A percentile compares a stretch with the other conserved stretches of the same genome.
phyloP scores from a whole-genome alignment of 169 alveolate species.

The Cryptosporidium andersoni region DNA sequence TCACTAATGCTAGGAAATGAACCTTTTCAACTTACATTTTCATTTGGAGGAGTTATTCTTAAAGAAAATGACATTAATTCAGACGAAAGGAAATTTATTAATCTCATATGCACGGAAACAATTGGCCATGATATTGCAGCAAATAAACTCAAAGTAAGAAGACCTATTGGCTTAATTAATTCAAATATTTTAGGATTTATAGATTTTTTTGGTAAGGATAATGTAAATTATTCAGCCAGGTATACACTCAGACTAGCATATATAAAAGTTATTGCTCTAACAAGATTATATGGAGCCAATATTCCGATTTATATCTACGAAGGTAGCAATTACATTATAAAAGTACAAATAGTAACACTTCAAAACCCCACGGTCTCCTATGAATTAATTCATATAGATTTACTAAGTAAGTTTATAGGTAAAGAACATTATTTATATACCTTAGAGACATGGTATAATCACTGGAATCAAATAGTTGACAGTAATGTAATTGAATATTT shows the following conservation, averaged over 20 bases:
- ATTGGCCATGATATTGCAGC: neutral
- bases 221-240: too few relatives aligned
- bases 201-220: conserved; percentile 9
- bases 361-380: too few relatives aligned
- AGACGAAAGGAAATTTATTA: neutral
- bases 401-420: too few relatives aligned
- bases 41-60: neutral
- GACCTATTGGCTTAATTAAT: conserved; percentile 1
- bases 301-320: conserved; percentile 15
- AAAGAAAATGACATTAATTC: neutral
- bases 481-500: too few relatives aligned
- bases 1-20: conserved; percentile 8
- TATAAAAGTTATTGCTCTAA: conserved; percentile 10
- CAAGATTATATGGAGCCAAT: conserved; percentile 12
- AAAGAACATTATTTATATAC: too few relatives aligned
- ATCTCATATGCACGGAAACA: neutral
- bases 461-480: too few relatives aligned
- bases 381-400: too few relatives aligned
- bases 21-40: conserved; percentile 17
- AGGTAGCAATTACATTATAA: conserved; percentile 9
- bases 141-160: neutral
- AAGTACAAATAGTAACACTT: neutral
- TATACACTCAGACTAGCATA: conserved; percentile 6
- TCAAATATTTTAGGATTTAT: conserved; percentile 29
- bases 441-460: too few relatives aligned